Evolutionary conservation across 2,329 filamentous ascomycete genomes (phyloP).

Genomic region (Colletotrichum orchidophilum): DNA sequence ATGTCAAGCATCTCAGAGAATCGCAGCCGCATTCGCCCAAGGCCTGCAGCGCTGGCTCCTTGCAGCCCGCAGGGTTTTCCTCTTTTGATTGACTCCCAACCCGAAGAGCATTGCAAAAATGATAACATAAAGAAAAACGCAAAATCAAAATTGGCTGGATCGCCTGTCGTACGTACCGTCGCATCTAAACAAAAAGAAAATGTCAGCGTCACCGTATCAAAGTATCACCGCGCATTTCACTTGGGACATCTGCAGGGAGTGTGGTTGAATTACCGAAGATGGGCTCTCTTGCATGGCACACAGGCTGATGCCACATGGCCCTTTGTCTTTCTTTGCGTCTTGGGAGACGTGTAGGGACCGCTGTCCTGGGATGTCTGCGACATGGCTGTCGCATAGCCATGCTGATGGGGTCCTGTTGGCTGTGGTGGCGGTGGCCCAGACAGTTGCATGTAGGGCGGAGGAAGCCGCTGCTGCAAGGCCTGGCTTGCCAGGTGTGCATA

Average conservation of each 20-base stretch:
- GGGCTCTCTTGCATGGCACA: constrained; percentile 85
- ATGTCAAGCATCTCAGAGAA: constrained; percentile 38
- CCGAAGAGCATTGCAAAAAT: not conserved
- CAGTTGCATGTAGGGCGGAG: constrained; percentile 33
- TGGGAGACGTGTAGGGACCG: constrained; percentile 63
- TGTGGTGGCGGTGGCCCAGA: constrained; percentile 45
- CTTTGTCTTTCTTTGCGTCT: constrained; percentile 74
- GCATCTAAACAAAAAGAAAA: constrained; percentile 58
- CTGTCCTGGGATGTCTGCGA: constrained; percentile 50
- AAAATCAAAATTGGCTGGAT: constrained; percentile 11
- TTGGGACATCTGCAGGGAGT: not conserved
- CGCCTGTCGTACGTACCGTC: constrained; percentile 64
- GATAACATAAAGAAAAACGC: constrained; percentile 18
- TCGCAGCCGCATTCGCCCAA: constrained; percentile 36
- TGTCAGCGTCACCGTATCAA: constrained; percentile 27
- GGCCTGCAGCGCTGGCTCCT: constrained; percentile 31
- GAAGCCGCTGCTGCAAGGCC: constrained; percentile 33
- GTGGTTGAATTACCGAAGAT: constrained; percentile 68
- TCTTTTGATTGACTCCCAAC: not conserved
- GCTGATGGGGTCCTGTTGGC: constrained; percentile 34
- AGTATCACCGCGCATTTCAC: not conserved
- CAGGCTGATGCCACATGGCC: constrained; percentile 87
- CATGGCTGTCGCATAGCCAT: constrained; percentile 42
- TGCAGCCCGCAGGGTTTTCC: constrained; percentile 23
- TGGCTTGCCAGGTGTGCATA: constrained; percentile 31